Base-by-base conservation (phyloP, 2,329 filamentous ascomycete species). In the Talaromyces sp. region DNA sequence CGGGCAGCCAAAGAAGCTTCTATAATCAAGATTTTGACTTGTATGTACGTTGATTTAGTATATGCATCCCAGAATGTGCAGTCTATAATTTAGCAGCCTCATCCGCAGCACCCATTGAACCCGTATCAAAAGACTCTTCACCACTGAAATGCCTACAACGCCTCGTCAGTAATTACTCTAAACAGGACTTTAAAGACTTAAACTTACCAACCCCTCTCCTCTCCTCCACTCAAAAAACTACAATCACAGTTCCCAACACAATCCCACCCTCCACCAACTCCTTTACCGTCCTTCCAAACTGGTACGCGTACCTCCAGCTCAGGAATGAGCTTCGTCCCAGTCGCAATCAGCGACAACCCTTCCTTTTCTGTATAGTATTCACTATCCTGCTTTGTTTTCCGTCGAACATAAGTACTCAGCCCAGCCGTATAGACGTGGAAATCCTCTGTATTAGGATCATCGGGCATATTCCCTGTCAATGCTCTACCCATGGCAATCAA, bases 351-450 rank as follows among this genome's bases (percentile, higher is more conserved):
- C 49, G 66, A 59, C 13, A 62, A 66, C 19, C 63, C 60, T 41
- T 65, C 62, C 70, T 69, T 70, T 60, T 11, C 27, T 64, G 16
- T 54, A 41, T 39, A 66, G 41, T n/a, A 43, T 33, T 35, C 31
- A 45, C 1, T 14, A 31, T 57, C 14, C 9, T 22, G n/a, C 27
- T 27, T 41, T 4, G 52, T 39, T 24, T 59, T 81, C 66, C 80
- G 80, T 60, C 87, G 78, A 47, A 79, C 78, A 76, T 89, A 97
- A 45, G 87, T 87, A 70, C 87, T 93, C 71, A 97, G 75, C 0
- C 91, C 89, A 73, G 92, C 94, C 1, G 93, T 97, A 75, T 89
- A 96, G 67, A 92, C 92, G 66, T 85, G 82, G 75, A 97, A 97
- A 76, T 97, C 93, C 68, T 95, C 90, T 61, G 85, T 85, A 8